Conservation (phyloP, 2,329 filamentous ascomycete species). For the Exophiala phaeomuriformis region DNA sequence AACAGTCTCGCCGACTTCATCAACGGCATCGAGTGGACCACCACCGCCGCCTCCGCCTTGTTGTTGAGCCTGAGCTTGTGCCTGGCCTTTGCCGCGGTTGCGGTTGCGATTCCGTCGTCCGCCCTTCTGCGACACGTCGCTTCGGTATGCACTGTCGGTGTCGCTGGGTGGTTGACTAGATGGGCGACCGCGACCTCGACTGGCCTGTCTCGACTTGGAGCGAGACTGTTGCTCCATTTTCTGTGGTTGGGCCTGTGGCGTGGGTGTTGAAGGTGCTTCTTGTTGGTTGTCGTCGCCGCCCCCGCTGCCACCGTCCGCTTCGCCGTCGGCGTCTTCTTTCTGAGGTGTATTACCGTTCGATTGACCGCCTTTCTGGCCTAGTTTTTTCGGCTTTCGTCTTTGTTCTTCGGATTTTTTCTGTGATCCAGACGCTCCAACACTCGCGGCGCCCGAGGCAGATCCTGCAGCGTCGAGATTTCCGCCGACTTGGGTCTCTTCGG, state of each 20-base stretch:
- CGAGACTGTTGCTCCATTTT: slow-evolving; percentile 25
- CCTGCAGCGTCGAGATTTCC: slow-evolving; percentile 31
- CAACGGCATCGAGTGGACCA: slow-evolving; percentile 49
- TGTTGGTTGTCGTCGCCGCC: background rate
- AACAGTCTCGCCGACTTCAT: slow-evolving; percentile 50
- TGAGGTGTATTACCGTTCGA: slow-evolving; percentile 26
- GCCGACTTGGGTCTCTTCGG: slow-evolving; percentile 31
- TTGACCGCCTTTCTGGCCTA: slow-evolving; percentile 22
- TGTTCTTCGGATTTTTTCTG: slow-evolving; percentile 30
- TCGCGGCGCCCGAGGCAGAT: slow-evolving; percentile 33
- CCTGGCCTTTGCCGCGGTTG: slow-evolving; percentile 32
- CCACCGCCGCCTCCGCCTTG: slow-evolving; percentile 31
- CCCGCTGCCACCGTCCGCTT: slow-evolving; percentile 13
- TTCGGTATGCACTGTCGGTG: slow-evolving; percentile 48
- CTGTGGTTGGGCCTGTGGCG: slow-evolving; percentile 14
- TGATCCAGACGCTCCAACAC: slow-evolving; percentile 26
- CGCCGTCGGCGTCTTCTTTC: slow-evolving; percentile 28
- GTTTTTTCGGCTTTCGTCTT: slow-evolving; percentile 28
- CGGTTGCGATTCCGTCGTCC: slow-evolving; percentile 49
- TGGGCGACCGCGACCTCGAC: slow-evolving; percentile 35
- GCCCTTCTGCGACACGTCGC: slow-evolving; percentile 46
- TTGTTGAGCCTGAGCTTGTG: slow-evolving; percentile 40
- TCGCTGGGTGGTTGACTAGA: slow-evolving; percentile 38
- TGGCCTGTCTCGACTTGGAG: slow-evolving; percentile 25
- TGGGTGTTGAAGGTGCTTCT: slow-evolving; percentile 12